Percentiles rank a stretch among this genome's conserved stretches.
These are phyloP conservation scores for Bruguiera hainesii DNA, from an alignment of 441 rosid genomes.

Conservation along the genomic window DNA sequence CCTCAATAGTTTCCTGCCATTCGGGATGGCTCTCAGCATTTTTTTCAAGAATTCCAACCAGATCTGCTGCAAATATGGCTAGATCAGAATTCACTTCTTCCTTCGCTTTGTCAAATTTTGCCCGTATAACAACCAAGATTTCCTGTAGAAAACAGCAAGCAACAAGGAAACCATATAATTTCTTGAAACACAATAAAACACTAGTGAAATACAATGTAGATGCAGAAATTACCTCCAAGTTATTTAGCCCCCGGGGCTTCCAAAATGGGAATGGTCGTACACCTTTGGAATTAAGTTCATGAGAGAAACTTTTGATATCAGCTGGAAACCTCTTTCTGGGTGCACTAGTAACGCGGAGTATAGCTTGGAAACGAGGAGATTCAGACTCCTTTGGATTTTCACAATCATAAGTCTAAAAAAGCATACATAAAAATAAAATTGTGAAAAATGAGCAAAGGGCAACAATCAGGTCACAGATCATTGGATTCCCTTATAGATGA, in stretches of 20 bases:
- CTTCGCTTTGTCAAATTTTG: slow-evolving; percentile 95
- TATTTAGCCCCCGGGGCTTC: slow-evolving; percentile 87
- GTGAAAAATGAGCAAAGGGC: slow-evolving; percentile 8
- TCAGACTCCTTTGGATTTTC: slow-evolving; percentile 92
- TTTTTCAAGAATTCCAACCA: slow-evolving; percentile 91
- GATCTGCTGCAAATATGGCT: slow-evolving; percentile 91
- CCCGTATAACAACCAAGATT: slow-evolving; percentile 69
- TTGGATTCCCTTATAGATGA: slow-evolving; percentile 1
- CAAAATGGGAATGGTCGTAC: slow-evolving; percentile 93
- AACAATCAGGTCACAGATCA: slow-evolving; percentile 2
- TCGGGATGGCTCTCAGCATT: slow-evolving; percentile 96
- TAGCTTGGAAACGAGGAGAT: slow-evolving; percentile 98
- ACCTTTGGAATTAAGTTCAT: slow-evolving; percentile 95
- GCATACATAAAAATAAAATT: slow-evolving; percentile 23
- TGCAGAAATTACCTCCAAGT: slow-evolving; percentile 65
- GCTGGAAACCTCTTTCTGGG: slow-evolving; percentile 86
- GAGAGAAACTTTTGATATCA: slow-evolving; percentile 97
- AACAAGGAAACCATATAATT: slow-evolving; percentile 18
- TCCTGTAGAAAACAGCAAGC: slow-evolving; percentile 50
- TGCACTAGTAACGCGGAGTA: slow-evolving; percentile 92
- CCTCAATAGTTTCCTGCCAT: slow-evolving; percentile 98
- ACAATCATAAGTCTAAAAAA: slow-evolving; percentile 55
- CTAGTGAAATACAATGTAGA: slow-evolving; percentile 10
- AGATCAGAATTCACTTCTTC: slow-evolving; percentile 99
- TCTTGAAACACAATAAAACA: slow-evolving; percentile 16